Percentiles rank a stretch among this genome's conserved stretches.
Conservation (phyloP, 305 asterid genomes). For the Fraxinus sp. region DNA sequence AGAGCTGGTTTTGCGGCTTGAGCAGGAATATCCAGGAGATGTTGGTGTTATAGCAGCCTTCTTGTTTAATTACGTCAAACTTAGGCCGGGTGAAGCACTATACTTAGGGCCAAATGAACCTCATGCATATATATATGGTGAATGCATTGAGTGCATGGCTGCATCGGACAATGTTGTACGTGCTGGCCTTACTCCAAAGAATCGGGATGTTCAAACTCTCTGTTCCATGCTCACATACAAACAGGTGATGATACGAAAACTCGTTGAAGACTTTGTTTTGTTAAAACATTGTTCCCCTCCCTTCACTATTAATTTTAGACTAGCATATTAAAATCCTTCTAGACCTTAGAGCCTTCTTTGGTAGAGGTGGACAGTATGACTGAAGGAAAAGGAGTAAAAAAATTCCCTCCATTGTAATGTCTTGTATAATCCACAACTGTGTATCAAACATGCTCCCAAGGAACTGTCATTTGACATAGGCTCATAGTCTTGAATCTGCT, state of each 20-base stretch:
- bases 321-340: neutral
- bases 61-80: conserved; percentile 68
- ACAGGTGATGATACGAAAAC: conserved; percentile 48
- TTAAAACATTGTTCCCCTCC: neutral
- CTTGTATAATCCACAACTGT: neutral
- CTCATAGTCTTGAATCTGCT: neutral
- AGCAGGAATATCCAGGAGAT: conserved; percentile 82
- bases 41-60: conserved; percentile 77
- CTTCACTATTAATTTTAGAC: neutral
- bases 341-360: neutral
- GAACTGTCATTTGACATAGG: neutral
- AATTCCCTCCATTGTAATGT: neutral
- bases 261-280: neutral
- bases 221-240: conserved; percentile 97
- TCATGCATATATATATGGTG: conserved; percentile 86
- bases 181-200: conserved; percentile 92
- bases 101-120: conserved; percentile 91
- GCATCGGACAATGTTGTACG: conserved; percentile 96
- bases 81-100: conserved; percentile 84
- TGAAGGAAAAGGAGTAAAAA: neutral
- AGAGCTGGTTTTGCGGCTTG: conserved; percentile 64
- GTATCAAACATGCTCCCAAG: too few species aligned
- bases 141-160: conserved; percentile 96
- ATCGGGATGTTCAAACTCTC: conserved; percentile 74
- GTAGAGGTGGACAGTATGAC: neutral